Evolutionary conservation across 1,139 yeast species (phyloP), one percentile per base, ranked within the genome.

Genomic region (Magnusiomyces suaveolens): DNA sequence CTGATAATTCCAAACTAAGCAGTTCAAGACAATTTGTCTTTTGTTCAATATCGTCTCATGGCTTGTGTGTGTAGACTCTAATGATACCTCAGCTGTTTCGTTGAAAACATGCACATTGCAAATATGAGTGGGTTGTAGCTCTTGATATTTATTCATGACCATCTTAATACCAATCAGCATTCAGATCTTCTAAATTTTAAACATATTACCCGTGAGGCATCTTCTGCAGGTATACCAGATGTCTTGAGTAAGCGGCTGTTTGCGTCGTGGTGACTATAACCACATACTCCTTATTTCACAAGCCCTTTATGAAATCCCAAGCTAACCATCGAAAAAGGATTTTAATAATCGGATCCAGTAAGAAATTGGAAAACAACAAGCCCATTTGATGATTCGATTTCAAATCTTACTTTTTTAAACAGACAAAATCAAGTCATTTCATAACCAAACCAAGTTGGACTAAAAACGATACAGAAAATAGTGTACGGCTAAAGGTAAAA

Each of bases 121-220:
- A n/a, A n/a, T n/a, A n/a, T n/a, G n/a, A n/a, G n/a, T n/a, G n/a
- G n/a, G n/a, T n/a, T n/a, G n/a, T n/a, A n/a, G 86, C 60, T 79
- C 77, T 56, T 78, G 74, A 23, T 74, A 77, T 2, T 44, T 44
- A 23, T n/a, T 12, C 18, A 18, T 25, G 2, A 74, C 73, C 23
- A 80, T 70, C 21, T 80, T 73, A 10, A 88, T 77, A 61, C 83
- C 89, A 26, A 95, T 87, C 60, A 94, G 77, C 96, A 94, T 88
- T 2, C 97, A 90, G 2, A 94, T 97, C 69, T n/a, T n/a, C n/a
- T n/a, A n/a, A n/a, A n/a, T n/a, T n/a, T n/a, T n/a, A n/a, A n/a
- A n/a, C n/a, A n/a, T n/a, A n/a, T n/a, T n/a, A n/a, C n/a, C n/a
- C n/a, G n/a, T n/a, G n/a, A n/a, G n/a, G n/a, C n/a, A n/a, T n/a